Evolutionary conservation across 768 basidiomycete species (phyloP).

Genomic region (Boletus speciosus): DNA sequence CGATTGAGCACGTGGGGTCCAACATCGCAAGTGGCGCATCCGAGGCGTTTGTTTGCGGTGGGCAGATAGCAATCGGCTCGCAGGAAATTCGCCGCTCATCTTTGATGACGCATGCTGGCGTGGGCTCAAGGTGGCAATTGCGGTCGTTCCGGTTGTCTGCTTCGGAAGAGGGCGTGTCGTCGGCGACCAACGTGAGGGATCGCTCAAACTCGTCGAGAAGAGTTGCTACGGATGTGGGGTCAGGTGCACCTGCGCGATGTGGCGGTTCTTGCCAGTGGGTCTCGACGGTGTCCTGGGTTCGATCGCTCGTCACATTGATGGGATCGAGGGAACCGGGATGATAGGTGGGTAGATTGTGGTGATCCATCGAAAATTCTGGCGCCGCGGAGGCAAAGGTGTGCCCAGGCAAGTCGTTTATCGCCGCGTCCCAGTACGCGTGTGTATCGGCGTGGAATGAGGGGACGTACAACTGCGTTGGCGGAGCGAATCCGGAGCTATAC

Average conservation of each 20-base stretch:
- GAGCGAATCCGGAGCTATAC: background rate
- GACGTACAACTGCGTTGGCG: background rate
- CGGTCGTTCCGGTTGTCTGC: background rate
- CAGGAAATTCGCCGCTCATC: background rate
- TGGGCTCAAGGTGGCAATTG: background rate
- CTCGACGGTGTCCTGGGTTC: background rate
- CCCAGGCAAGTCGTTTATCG: background rate
- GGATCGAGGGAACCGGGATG: background rate
- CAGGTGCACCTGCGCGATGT: background rate
- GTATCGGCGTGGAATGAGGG: background rate
- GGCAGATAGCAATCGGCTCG: background rate
- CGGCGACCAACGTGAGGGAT: background rate
- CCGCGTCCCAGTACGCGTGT: background rate
- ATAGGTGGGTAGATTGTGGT: background rate
- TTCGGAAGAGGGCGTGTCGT: background rate
- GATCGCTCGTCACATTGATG: background rate
- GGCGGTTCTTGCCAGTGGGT: background rate
- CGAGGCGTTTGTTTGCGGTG: background rate
- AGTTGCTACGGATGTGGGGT: background rate
- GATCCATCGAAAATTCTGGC: background rate
- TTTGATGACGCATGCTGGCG: background rate
- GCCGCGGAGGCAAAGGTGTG: background rate
- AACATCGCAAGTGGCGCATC: background rate
- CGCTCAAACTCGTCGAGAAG: conserved; percentile 9
- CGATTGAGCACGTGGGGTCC: background rate